Conservation (phyloP, 495 filamentous ascomycete species). For the Neurospora sp. region DNA sequence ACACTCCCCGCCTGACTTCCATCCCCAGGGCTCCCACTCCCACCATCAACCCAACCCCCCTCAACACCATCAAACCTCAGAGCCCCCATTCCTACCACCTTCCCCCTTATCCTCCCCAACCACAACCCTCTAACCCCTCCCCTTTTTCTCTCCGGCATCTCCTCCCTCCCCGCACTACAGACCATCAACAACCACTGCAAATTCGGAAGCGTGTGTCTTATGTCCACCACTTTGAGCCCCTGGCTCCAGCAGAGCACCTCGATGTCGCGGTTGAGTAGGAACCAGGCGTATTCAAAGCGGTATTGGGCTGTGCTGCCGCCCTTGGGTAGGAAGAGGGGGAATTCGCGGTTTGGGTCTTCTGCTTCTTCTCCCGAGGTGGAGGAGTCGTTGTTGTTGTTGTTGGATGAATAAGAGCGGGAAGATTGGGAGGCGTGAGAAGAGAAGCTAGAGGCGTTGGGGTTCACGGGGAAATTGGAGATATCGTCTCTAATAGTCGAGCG, state of each 20-base stretch:
- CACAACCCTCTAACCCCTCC: conserved; percentile 64
- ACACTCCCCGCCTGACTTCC: not conserved
- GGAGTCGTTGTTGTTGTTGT: not conserved
- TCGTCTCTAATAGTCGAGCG: conserved; percentile 70
- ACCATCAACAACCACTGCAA: conserved; percentile 87
- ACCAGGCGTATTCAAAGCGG: conserved; percentile 91
- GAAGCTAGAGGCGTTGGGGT: not conserved
- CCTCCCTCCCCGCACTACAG: conserved; percentile 64
- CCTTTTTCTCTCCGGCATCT: conserved; percentile 66
- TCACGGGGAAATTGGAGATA: conserved; percentile 50
- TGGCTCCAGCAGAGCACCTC: conserved; percentile 71
- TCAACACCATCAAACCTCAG: not conserved
- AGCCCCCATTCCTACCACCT: conserved; percentile 12
- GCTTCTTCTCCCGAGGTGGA: not conserved
- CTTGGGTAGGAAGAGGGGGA: conserved; percentile 66
- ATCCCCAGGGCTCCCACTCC: not conserved
- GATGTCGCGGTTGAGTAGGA: conserved; percentile 87
- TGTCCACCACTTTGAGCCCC: conserved; percentile 69
- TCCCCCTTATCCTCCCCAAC: conserved; percentile 26
- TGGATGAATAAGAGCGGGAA: not conserved
- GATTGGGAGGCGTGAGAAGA: not conserved
- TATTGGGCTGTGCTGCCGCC: conserved; percentile 57
- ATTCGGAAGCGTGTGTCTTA: conserved; percentile 84
- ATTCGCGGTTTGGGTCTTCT: conserved; percentile 48
- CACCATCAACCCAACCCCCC: conserved; percentile 6